These are phyloP conservation scores for Pleurotus giganteus DNA, from an alignment of 768 basidiomycete species.

Conservation along the genomic window DNA sequence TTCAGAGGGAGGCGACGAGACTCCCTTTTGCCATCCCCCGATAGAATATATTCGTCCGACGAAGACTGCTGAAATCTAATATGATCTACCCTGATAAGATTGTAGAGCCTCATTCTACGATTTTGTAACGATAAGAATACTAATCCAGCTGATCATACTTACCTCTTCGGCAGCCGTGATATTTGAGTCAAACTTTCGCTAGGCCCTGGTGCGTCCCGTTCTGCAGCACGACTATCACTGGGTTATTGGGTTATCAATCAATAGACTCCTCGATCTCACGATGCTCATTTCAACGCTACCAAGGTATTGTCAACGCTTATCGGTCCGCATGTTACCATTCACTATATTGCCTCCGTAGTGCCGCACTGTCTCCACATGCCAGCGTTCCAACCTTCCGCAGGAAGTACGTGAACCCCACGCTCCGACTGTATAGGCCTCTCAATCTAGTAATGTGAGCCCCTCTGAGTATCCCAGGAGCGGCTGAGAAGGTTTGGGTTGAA, in stretches of 20 bases:
- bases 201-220: no score
- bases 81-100: neutral
- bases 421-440: neutral
- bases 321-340: neutral
- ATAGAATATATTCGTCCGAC: neutral
- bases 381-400: neutral
- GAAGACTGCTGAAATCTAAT: neutral
- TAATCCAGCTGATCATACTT: no score
- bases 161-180: no score
- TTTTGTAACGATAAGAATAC: neutral
- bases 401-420: neutral
- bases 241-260: no score
- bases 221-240: no score
- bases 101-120: neutral
- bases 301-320: neutral
- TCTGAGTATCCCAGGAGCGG: no score
- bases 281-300: no score
- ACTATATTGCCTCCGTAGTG: conserved; percentile 2
- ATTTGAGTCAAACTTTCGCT: no score
- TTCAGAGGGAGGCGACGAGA: neutral
- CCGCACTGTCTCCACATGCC: neutral
- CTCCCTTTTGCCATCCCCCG: neutral
- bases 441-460: neutral
- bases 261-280: no score
- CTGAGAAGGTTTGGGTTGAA: neutral